A percentile compares a stretch with the other conserved stretches of the same genome.
These are phyloP conservation scores for Tolypocladium ophioglossoides DNA, from an alignment of 2,329 filamentous ascomycete genomes.

Conservation along the genomic window DNA sequence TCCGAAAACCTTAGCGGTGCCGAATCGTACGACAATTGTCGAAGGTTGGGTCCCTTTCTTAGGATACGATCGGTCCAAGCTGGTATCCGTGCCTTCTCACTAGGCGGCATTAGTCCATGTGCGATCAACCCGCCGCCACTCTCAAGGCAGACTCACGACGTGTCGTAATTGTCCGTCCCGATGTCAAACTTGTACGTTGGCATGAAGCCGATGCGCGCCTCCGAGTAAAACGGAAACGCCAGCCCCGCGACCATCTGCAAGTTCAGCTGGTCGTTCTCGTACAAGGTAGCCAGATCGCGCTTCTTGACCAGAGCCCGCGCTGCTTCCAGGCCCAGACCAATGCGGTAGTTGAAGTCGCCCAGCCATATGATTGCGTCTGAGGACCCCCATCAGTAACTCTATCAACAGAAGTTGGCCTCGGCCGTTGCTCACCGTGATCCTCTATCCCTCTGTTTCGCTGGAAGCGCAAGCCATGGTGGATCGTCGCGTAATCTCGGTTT, in stretches of 20 bases:
- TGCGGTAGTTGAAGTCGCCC: slow-evolving; percentile 97
- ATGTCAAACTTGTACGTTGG: slow-evolving; percentile 96
- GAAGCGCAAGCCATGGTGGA: slow-evolving; percentile 77
- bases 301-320: slow-evolving; percentile 64
- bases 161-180: slow-evolving; percentile 81
- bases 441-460: slow-evolving; percentile 85
- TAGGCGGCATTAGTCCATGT: slow-evolving; percentile 19
- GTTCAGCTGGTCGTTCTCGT: slow-evolving; percentile 92
- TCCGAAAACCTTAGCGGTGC: slow-evolving; percentile 85
- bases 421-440: slow-evolving; percentile 56
- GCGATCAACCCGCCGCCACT: not conserved
- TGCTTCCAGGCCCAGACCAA: slow-evolving; percentile 70
- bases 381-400: not conserved
- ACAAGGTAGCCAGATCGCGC: slow-evolving; percentile 65
- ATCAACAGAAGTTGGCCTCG: not conserved
- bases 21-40: slow-evolving; percentile 72
- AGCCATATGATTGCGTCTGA: slow-evolving; percentile 77
- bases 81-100: slow-evolving; percentile 86
- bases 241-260: slow-evolving; percentile 91
- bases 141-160: slow-evolving; percentile 49
- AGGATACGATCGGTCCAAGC: slow-evolving; percentile 96
- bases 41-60: slow-evolving; percentile 72
- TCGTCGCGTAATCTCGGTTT: slow-evolving; percentile 86
- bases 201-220: slow-evolving; percentile 76
- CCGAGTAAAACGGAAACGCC: slow-evolving; percentile 85